Evolutionary conservation across 2,329 filamentous ascomycete species (phyloP).

Genomic region (Claviceps spartinae): DNA sequence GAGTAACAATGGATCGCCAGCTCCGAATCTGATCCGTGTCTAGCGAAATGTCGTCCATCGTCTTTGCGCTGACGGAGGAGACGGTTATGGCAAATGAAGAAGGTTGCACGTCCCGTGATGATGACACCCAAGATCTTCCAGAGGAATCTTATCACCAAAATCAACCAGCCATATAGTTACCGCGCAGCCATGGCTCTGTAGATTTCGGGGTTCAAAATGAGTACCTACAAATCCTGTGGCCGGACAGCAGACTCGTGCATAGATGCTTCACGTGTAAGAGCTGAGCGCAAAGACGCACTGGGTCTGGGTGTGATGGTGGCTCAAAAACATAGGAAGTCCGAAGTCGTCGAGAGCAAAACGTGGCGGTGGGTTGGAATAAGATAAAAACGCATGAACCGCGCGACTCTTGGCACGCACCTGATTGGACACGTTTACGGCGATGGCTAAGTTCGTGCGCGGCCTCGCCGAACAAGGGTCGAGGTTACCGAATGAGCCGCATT

Average conservation of each 20-base stretch:
- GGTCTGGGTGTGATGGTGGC: not conserved
- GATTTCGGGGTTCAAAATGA: no score
- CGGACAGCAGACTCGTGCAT: not conserved
- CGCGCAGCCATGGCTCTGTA: not conserved
- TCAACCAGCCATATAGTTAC: not conserved
- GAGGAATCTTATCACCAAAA: no score
- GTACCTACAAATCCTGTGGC: not conserved
- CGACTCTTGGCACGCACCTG: not conserved
- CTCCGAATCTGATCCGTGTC: conserved; percentile 33
- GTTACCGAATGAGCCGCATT: no score
- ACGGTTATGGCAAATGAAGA: not conserved
- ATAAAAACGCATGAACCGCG: not conserved
- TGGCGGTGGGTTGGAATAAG: not conserved
- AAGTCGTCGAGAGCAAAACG: not conserved
- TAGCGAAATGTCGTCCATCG: conserved; percentile 5
- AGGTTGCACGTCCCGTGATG: not conserved
- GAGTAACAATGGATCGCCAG: conserved; percentile 58
- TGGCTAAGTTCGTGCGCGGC: not conserved
- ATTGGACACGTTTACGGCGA: not conserved
- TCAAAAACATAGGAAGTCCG: not conserved
- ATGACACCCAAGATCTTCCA: no score
- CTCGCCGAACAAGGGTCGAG: not conserved
- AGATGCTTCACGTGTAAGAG: not conserved
- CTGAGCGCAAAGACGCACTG: not conserved
- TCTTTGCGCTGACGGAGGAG: not conserved